These are phyloP conservation scores for Prinsepia uniflora DNA, from an alignment of 306 rosid genomes.

Conservation along the genomic window DNA sequence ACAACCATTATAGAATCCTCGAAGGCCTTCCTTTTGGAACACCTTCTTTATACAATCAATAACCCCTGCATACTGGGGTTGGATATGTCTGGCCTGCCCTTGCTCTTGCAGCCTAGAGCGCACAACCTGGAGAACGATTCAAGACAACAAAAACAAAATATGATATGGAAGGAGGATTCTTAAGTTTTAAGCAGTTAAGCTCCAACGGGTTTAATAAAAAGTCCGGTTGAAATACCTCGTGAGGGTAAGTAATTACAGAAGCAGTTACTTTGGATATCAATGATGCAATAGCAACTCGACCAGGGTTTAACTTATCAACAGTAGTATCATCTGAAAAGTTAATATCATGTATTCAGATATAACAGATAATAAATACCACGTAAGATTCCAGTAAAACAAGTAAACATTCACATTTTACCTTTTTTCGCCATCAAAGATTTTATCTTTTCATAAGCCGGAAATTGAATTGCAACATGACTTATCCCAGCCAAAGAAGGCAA, in stretches of 20 bases:
- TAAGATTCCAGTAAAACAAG: neutral
- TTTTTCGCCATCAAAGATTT: constrained; percentile 65
- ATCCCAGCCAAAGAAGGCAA: constrained; percentile 85
- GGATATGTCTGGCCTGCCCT: constrained; percentile 62
- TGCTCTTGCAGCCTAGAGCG: constrained; percentile 95
- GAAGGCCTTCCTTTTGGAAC: constrained; percentile 72
- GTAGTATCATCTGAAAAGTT: constrained; percentile 64
- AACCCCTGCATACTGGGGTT: constrained; percentile 54
- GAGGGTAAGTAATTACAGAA: constrained; percentile 82
- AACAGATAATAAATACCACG: neutral
- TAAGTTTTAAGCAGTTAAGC: neutral
- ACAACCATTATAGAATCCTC: constrained; percentile 87
- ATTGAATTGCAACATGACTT: constrained; percentile 97
- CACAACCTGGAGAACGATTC: constrained; percentile 48
- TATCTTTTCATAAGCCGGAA: constrained; percentile 83
- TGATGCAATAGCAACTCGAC: constrained; percentile 66
- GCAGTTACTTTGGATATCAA: constrained; percentile 81
- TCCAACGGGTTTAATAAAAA: constrained; percentile 2
- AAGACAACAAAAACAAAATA: neutral
- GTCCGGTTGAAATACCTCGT: constrained; percentile 48
- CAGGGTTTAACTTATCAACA: constrained; percentile 62
- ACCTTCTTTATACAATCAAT: constrained; percentile 80
- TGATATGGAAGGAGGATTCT: neutral
- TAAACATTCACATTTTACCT: constrained; percentile 40
- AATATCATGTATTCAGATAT: constrained; percentile 23